Conservation (phyloP, 805 yeast species). For the Yarrowia sp. region DNA sequence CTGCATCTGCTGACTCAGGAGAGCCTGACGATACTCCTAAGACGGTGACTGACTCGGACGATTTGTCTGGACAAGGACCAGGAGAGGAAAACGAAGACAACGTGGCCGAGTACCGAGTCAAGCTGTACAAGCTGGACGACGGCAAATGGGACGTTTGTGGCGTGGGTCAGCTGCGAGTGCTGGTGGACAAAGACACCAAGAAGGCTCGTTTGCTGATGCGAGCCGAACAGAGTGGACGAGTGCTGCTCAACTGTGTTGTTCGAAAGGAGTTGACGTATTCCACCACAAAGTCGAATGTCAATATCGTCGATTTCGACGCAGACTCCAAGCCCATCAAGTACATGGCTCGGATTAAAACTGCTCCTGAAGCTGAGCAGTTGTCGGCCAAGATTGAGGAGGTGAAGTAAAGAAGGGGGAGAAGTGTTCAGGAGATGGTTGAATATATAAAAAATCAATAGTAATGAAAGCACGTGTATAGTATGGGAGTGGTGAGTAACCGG, state of each 20-base stretch:
- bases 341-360: conserved; percentile 71
- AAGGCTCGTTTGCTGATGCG: conserved; percentile 74
- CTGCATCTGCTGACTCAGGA: neutral
- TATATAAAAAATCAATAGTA: too few relatives aligned
- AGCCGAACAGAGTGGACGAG: conserved; percentile 84
- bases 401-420: neutral
- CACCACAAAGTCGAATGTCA: conserved; percentile 52
- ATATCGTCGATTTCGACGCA: conserved; percentile 57
- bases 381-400: conserved; percentile 23
- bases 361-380: conserved; percentile 60
- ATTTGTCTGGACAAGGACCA: conserved; percentile 56
- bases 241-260: conserved; percentile 65
- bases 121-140: conserved; percentile 60
- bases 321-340: conserved; percentile 59
- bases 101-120: conserved; percentile 63
- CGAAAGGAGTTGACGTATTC: conserved; percentile 57
- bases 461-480: too few relatives aligned
- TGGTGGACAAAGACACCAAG: conserved; percentile 55
- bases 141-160: conserved; percentile 49
- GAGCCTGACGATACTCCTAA: conserved; percentile 29
- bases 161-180: conserved; percentile 74
- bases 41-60: conserved; percentile 32
- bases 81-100: conserved; percentile 83
- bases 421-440: neutral
- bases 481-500: too few relatives aligned